These are phyloP conservation scores for Zalaria sp. DNA, from an alignment of 2,329 filamentous ascomycete species.

Conservation along the genomic window DNA sequence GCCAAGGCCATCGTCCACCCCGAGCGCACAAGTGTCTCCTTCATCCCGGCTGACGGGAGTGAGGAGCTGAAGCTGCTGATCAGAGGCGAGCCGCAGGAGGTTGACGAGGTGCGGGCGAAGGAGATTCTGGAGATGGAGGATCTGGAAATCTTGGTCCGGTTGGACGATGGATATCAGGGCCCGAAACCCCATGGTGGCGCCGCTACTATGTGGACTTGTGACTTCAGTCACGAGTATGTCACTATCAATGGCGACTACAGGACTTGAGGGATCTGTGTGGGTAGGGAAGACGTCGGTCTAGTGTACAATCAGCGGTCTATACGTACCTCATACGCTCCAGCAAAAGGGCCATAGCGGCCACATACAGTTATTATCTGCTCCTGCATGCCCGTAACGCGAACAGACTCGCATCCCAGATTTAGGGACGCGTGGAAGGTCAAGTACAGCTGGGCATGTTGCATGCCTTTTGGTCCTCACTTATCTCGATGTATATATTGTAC, in stretches of 20 bases:
- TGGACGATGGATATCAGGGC: conserved; percentile 39
- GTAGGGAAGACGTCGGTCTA: too few relatives aligned
- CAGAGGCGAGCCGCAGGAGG: conserved; percentile 63
- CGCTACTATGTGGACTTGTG: conserved; percentile 71
- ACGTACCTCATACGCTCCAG: too few relatives aligned
- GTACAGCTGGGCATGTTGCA: too few relatives aligned
- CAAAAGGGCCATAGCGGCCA: too few relatives aligned
- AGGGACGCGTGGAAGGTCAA: too few relatives aligned
- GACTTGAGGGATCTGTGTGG: conserved; percentile 19
- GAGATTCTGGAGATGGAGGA: conserved; percentile 68
- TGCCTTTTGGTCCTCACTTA: too few relatives aligned
- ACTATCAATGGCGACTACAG: conserved; percentile 56
- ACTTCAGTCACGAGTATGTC: conserved; percentile 73
- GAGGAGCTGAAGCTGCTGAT: conserved; percentile 63
- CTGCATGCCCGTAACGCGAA: too few relatives aligned
- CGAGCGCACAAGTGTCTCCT: conserved; percentile 62
- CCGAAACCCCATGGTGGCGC: not conserved
- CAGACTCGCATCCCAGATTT: too few relatives aligned
- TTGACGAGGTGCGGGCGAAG: conserved; percentile 63
- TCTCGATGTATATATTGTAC: too few relatives aligned
- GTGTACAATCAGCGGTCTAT: too few relatives aligned
- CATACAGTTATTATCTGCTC: too few relatives aligned
- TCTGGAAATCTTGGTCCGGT: conserved; percentile 59
- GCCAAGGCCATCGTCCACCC: conserved; percentile 52
- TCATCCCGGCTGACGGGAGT: conserved; percentile 64